Evolutionary conservation across 1,284 basidiomycete species (phyloP).

Genomic region (Pterula multifida): DNA sequence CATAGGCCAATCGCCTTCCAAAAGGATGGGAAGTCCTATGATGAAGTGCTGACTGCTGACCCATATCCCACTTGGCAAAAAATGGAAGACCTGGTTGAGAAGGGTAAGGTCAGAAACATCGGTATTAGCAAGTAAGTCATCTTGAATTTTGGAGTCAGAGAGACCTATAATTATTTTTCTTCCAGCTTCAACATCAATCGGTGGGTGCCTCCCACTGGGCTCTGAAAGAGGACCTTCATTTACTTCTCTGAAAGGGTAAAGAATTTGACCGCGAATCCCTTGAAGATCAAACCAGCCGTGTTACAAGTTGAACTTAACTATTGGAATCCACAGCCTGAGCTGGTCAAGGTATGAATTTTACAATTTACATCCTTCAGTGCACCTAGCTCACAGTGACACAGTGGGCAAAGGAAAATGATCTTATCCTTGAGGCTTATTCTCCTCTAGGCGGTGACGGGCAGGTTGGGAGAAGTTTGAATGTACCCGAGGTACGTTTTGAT

Average conservation of each 20-base stretch:
- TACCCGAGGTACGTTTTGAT: conserved; percentile 43
- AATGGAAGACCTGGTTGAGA: conserved; percentile 68
- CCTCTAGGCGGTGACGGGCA: conserved; percentile 58
- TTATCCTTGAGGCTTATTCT: conserved; percentile 71
- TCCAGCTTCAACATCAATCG: conserved; percentile 45
- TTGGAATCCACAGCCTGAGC: conserved; percentile 74
- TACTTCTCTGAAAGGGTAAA: conserved; percentile 27
- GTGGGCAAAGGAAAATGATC: conserved; percentile 52
- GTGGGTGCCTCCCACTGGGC: conserved; percentile 14
- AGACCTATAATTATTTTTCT: conserved; percentile 14
- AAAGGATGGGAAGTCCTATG: conserved; percentile 38
- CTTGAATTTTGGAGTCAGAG: background rate
- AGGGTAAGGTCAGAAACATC: conserved; percentile 75
- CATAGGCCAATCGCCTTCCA: conserved; percentile 60
- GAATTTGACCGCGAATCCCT: conserved; percentile 57
- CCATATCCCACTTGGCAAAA: conserved; percentile 78
- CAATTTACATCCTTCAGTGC: background rate
- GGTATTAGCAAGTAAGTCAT: conserved; percentile 62
- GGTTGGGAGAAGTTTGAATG: conserved; percentile 39
- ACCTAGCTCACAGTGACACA: conserved; percentile 14
- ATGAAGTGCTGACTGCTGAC: conserved; percentile 56
- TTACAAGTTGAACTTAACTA: conserved; percentile 80
- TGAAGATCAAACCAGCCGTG: conserved; percentile 67
- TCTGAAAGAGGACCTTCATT: background rate
- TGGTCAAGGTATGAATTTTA: conserved; percentile 40